Conservation (phyloP, 106 monocot genomes). For the Triglochin maritima region DNA sequence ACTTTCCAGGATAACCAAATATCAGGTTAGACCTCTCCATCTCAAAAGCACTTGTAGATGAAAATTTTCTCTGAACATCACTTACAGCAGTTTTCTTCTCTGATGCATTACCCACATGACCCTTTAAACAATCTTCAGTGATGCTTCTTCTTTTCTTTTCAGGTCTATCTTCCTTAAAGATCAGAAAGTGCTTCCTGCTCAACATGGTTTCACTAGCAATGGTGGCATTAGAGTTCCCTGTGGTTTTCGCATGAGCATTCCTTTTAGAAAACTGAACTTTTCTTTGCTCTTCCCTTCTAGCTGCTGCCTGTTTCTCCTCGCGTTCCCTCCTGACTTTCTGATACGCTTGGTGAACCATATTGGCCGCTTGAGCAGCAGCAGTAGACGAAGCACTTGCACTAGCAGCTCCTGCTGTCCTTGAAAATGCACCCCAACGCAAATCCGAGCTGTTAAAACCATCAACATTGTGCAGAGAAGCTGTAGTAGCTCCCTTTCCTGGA, state of each 20-base stretch:
- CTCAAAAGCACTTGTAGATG: neutral
- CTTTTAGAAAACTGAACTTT: constrained; percentile 14
- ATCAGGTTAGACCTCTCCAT: constrained; percentile 3
- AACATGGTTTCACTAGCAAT: neutral
- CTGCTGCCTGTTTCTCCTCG: constrained; percentile 42
- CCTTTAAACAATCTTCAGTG: neutral
- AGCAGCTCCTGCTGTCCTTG: constrained; percentile 33
- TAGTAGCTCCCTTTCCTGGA: neutral
- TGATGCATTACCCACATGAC: neutral
- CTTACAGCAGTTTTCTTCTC: neutral
- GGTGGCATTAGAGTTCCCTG: constrained; percentile 5
- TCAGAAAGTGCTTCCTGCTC: constrained; percentile 2
- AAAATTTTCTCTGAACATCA: neutral
- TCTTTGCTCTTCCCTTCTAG: constrained; percentile 36
- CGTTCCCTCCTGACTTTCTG: constrained; percentile 50
- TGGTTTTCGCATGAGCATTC: neutral
- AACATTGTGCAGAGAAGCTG: neutral
- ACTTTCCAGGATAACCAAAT: constrained; percentile 1
- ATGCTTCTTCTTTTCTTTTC: constrained; percentile 11
- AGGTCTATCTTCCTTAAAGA: constrained; percentile 5
- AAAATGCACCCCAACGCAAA: constrained; percentile 52
- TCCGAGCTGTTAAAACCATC: constrained; percentile 8
- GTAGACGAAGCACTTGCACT: constrained; percentile 44
- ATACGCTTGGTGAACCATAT: constrained; percentile 40
- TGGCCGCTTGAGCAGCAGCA: constrained; percentile 50